phyloP scores from a whole-genome alignment of 495 filamentous ascomycete species.

The Penicillium salamii region DNA sequence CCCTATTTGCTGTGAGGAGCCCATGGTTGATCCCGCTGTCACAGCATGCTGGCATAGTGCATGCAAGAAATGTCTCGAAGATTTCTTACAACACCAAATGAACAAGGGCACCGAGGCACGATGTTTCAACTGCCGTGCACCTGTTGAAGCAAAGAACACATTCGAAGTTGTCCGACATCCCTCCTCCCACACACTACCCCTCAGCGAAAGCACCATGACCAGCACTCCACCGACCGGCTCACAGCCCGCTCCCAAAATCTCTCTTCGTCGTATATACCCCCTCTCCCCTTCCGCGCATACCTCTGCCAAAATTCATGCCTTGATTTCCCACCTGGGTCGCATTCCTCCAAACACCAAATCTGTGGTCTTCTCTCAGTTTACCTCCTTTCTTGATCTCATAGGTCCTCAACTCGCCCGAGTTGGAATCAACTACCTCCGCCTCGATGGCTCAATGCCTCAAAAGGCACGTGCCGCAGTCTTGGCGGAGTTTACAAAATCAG shows the following conservation, averaged over 20 bases:
- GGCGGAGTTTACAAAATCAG: conserved; percentile 57
- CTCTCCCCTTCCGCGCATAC: conserved; percentile 57
- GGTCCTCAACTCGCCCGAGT: conserved; percentile 68
- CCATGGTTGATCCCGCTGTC: conserved; percentile 89
- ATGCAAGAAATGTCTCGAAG: conserved; percentile 84
- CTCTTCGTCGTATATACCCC: conserved; percentile 73
- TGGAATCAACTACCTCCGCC: conserved; percentile 74
- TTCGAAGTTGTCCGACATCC: conserved; percentile 79
- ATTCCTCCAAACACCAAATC: conserved; percentile 76
- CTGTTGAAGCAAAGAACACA: conserved; percentile 77
- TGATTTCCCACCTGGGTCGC: conserved; percentile 69
- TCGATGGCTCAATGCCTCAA: conserved; percentile 89
- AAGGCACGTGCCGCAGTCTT: conserved; percentile 77
- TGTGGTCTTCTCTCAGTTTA: conserved; percentile 95
- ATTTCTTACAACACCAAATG: conserved; percentile 83
- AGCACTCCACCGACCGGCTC: conserved; percentile 31
- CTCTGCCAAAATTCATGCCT: conserved; percentile 80
- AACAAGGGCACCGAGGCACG: conserved; percentile 69
- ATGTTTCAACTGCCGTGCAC: conserved; percentile 86
- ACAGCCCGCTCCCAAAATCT: conserved; percentile 59
- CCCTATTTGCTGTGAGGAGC: conserved; percentile 91
- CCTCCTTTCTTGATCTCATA: conserved; percentile 90
- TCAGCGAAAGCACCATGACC: conserved; percentile 30
- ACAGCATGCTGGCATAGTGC: conserved; percentile 97
- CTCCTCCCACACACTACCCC: conserved; percentile 22